Conservation (phyloP, 1,139 yeast species). For the Suhomyces bribrorum region DNA sequence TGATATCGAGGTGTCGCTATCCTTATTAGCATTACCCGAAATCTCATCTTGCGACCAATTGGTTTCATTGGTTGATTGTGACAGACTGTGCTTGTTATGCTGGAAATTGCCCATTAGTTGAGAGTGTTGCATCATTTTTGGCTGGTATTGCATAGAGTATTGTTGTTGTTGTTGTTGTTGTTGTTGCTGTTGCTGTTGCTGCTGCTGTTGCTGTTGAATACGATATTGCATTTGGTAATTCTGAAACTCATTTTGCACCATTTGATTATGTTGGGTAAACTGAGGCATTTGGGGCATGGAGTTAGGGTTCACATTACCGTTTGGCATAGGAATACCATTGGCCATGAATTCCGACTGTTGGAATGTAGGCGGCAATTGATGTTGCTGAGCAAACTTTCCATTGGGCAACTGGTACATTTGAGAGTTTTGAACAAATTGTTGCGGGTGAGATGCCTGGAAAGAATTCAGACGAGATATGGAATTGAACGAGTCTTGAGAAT, state of each 20-base stretch:
- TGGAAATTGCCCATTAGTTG: slow-evolving; percentile 31
- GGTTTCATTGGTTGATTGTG: slow-evolving; percentile 49
- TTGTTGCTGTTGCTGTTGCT: slow-evolving; percentile 20
- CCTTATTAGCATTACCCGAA: slow-evolving; percentile 24
- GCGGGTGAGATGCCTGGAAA: slow-evolving; percentile 19
- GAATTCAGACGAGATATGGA: slow-evolving; percentile 18
- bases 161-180: slow-evolving; percentile 21
- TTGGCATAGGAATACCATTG: slow-evolving; percentile 7
- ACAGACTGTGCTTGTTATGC: slow-evolving; percentile 33
- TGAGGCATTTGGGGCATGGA: slow-evolving; percentile 13
- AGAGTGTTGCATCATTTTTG: slow-evolving; percentile 15
- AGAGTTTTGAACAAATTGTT: slow-evolving; percentile 20
- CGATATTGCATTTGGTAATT: slow-evolving; percentile 31
- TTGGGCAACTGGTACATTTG: slow-evolving; percentile 10
- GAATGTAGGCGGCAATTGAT: slow-evolving; percentile 27
- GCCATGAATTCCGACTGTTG: slow-evolving; percentile 31
- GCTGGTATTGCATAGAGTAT: slow-evolving; percentile 17
- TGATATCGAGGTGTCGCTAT: slow-evolving; percentile 46
- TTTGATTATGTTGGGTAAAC: slow-evolving; percentile 20
- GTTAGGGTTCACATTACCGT: slow-evolving; percentile 7
- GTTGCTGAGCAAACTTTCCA: slow-evolving; percentile 14
- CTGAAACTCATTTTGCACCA: slow-evolving; percentile 29
- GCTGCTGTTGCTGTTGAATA: slow-evolving; percentile 20
- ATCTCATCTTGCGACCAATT: slow-evolving; percentile 50
- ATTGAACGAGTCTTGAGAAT: slow-evolving; percentile 20